Conservation (phyloP, 2,329 filamentous ascomycete species). For the Pezicula carpinea region DNA sequence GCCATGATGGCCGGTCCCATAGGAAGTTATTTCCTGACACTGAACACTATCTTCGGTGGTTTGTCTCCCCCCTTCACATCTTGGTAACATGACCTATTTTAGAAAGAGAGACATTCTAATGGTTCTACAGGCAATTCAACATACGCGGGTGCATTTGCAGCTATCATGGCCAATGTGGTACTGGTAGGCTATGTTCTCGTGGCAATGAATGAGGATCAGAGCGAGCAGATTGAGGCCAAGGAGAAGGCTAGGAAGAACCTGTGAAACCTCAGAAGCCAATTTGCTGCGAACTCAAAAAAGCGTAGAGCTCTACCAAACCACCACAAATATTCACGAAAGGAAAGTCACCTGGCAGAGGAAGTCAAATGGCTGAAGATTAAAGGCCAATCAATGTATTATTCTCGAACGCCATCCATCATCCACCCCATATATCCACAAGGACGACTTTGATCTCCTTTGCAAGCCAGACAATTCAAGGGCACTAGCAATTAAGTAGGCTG, state of each 20-base stretch:
- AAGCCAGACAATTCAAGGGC: background rate
- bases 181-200: slow-evolving; percentile 87
- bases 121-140: slow-evolving; percentile 70
- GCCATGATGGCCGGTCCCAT: slow-evolving; percentile 89
- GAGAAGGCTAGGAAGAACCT: slow-evolving; percentile 38
- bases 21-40: slow-evolving; percentile 79
- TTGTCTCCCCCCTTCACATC: slow-evolving; percentile 29
- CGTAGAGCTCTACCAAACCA: background rate
- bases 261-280: background rate
- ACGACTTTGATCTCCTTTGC: background rate
- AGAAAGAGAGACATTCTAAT: background rate
- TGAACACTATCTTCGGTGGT: slow-evolving; percentile 77
- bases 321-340: background rate
- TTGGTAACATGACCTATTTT: background rate
- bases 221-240: slow-evolving; percentile 32
- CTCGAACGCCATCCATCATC: background rate
- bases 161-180: slow-evolving; percentile 86
- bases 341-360: background rate
- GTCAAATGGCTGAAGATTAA: background rate
- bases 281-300: background rate
- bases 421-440: background rate
- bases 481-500: slow-evolving; percentile 2
- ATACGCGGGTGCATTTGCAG: slow-evolving; percentile 78
- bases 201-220: slow-evolving; percentile 80
- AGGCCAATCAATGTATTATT: background rate